These are phyloP conservation scores for Sporopachydermia lactativora DNA, from an alignment of 805 yeast genomes.

Conservation along the genomic window DNA sequence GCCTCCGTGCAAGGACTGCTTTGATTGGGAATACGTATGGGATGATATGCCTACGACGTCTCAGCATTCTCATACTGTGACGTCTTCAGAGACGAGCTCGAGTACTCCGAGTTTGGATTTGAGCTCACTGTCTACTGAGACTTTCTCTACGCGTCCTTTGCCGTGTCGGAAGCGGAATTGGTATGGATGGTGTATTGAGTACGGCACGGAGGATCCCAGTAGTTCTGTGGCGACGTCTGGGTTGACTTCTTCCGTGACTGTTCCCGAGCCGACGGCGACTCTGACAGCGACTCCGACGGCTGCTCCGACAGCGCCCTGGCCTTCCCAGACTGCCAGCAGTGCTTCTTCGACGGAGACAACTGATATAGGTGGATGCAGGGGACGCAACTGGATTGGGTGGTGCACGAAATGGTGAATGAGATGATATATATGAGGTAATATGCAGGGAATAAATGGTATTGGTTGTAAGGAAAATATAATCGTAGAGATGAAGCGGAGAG, in stretches of 20 bases:
- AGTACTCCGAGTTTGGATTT: slow-evolving; percentile 22
- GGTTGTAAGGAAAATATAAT: too few species aligned
- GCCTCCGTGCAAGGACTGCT: slow-evolving; percentile 83
- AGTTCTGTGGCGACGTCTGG: not conserved
- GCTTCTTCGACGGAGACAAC: not conserved
- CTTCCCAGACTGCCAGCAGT: too few species aligned
- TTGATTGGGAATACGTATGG: slow-evolving; percentile 68
- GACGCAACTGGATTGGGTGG: not conserved
- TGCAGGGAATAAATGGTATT: too few species aligned
- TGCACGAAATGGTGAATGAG: slow-evolving; percentile 1
- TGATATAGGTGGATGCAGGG: not conserved
- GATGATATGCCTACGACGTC: slow-evolving; percentile 23
- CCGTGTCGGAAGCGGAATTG: slow-evolving; percentile 44
- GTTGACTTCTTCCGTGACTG: not conserved
- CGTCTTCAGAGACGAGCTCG: slow-evolving; percentile 21
- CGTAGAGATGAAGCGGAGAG: too few species aligned
- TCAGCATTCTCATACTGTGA: slow-evolving; percentile 15
- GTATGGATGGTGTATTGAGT: slow-evolving; percentile 52
- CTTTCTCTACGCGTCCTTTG: slow-evolving; percentile 20
- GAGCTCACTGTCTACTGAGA: slow-evolving; percentile 5
- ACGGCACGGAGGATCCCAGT: slow-evolving; percentile 8
- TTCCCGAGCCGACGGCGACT: not conserved
- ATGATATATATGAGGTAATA: too few species aligned
- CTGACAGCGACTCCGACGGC: not conserved
- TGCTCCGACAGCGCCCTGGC: not conserved